These are phyloP conservation scores for Hygrophorus pudorinus DNA, from an alignment of 768 basidiomycete species.

Conservation along the genomic window DNA sequence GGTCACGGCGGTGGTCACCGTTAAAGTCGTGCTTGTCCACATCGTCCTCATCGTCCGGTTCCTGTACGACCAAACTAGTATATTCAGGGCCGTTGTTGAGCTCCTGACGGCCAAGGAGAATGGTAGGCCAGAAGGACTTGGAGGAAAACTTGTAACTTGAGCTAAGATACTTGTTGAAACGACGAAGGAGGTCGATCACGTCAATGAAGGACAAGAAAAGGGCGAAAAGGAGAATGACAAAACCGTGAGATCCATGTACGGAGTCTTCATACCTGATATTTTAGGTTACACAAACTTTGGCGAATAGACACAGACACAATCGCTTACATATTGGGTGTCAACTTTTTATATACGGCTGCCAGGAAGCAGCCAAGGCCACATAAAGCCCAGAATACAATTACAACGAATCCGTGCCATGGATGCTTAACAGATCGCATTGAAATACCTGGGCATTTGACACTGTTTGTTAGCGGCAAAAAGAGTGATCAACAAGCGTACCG, in stretches of 20 bases:
- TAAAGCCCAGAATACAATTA: slow-evolving; percentile 55
- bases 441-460: slow-evolving; percentile 51
- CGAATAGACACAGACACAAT: slow-evolving; percentile 12
- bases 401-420: slow-evolving; percentile 45
- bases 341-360: slow-evolving; percentile 62
- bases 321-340: slow-evolving; percentile 77
- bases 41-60: slow-evolving; percentile 41
- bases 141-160: slow-evolving; percentile 34
- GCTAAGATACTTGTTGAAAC: slow-evolving; percentile 38
- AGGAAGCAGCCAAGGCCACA: slow-evolving; percentile 54
- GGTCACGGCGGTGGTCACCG: too few species aligned
- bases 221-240: slow-evolving; percentile 28
- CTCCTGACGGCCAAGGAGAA: slow-evolving; percentile 40
- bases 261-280: slow-evolving; percentile 55
- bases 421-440: slow-evolving; percentile 72
- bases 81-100: slow-evolving; percentile 38
- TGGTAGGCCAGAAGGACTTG: slow-evolving; percentile 44
- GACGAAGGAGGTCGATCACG: slow-evolving; percentile 37
- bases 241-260: slow-evolving; percentile 58
- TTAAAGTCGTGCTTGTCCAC: too few species aligned
- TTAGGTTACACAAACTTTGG: slow-evolving; percentile 12
- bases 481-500: slow-evolving; percentile 35
- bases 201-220: slow-evolving; percentile 37
- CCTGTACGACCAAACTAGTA: slow-evolving; percentile 43
- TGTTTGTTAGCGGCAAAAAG: slow-evolving; percentile 6